These are phyloP conservation scores for Desmodesmus armatus DNA, from an alignment of 139 green algal genomes.

Conservation along the genomic window DNA sequence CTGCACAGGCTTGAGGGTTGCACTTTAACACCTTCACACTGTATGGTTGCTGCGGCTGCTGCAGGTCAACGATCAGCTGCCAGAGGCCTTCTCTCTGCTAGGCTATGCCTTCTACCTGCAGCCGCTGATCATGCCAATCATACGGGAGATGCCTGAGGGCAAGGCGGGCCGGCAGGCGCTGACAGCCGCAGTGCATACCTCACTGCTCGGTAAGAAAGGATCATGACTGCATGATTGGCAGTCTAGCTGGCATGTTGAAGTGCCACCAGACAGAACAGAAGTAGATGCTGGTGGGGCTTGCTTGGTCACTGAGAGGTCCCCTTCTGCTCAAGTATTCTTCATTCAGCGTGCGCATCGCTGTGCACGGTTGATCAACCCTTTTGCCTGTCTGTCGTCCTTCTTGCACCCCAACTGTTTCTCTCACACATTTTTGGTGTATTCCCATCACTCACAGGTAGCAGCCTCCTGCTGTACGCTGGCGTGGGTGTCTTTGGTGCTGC, in stretches of 20 bases:
- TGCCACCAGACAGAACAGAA: too few relatives aligned
- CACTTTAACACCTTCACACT: too few relatives aligned
- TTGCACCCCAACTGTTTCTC: too few relatives aligned
- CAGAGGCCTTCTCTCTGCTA: conserved; percentile 69
- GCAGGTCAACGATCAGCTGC: conserved; percentile 44
- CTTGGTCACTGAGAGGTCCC: too few relatives aligned
- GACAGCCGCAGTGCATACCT: conserved; percentile 58
- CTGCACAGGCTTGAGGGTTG: too few relatives aligned
- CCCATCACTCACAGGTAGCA: conserved; percentile 4
- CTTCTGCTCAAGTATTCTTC: too few relatives aligned
- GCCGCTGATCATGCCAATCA: conserved; percentile 67
- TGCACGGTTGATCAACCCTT: too few relatives aligned
- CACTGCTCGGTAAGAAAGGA: conserved; percentile 53
- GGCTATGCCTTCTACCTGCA: conserved; percentile 79
- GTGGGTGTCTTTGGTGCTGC: conserved; percentile 65
- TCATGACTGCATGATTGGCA: too few relatives aligned
- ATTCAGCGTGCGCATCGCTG: too few relatives aligned
- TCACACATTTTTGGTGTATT: too few relatives aligned
- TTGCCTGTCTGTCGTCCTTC: background rate
- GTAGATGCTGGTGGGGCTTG: too few relatives aligned
- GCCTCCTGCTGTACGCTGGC: conserved; percentile 50
- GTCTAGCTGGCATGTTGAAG: too few relatives aligned
- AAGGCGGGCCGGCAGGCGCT: conserved; percentile 41
- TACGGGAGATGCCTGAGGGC: conserved; percentile 64
- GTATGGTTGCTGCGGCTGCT: background rate